phyloP scores from a whole-genome alignment of 2,329 filamentous ascomycete genomes.

The Biscogniauxia sp. region DNA sequence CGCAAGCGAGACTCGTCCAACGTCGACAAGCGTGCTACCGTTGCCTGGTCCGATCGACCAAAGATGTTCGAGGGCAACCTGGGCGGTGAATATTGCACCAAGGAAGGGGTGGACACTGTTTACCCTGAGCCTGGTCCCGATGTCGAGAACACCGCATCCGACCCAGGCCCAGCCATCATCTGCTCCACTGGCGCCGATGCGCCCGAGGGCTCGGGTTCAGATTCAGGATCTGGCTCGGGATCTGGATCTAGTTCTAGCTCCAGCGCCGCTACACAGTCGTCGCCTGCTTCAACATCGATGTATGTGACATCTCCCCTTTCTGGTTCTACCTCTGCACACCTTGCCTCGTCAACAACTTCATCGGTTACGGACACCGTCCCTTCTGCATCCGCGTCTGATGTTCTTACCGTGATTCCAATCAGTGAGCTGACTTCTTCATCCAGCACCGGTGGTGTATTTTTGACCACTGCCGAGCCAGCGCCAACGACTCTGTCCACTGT shows the following conservation, averaged over 20 bases:
- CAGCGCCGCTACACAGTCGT: conserved; percentile 22
- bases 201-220: conserved; percentile 14
- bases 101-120: conserved; percentile 56
- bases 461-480: conserved; percentile 32
- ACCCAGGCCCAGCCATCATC: conserved; percentile 37
- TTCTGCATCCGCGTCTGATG: conserved; percentile 2
- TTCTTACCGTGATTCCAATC: conserved; percentile 24
- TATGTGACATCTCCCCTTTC: conserved; percentile 17
- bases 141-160: conserved; percentile 39
- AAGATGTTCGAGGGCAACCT: conserved; percentile 72
- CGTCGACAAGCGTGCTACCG: conserved; percentile 30
- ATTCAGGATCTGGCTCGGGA: conserved; percentile 36
- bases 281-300: conserved; percentile 16
- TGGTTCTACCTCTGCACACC: conserved; percentile 4
- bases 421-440: conserved; percentile 23
- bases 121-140: conserved; percentile 66
- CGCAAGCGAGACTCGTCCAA: conserved; percentile 15
- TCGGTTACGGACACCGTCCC: background rate
- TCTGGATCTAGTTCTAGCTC: conserved; percentile 28
- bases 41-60: conserved; percentile 56
- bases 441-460: conserved; percentile 44
- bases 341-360: background rate
- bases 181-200: conserved; percentile 25
- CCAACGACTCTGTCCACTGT: conserved; percentile 25
- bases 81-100: conserved; percentile 54